A percentile compares a stretch with the other conserved stretches of the same genome.
Evolutionary conservation across 2,329 filamentous ascomycete species (phyloP).

Genomic region (Stemphylium vesicarium): DNA sequence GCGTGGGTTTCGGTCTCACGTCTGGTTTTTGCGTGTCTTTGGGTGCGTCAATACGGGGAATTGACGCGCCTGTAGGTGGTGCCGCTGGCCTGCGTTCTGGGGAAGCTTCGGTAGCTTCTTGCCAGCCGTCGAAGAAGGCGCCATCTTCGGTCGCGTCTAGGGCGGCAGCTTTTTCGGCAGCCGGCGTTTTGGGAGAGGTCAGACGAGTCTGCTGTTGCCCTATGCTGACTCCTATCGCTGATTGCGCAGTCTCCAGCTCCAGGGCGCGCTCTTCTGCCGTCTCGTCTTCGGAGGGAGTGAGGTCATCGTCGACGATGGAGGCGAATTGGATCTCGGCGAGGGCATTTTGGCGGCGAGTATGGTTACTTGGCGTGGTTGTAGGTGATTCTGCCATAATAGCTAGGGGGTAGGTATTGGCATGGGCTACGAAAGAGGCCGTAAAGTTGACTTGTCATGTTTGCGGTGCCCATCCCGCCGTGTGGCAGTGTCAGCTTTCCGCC

Average conservation of each 20-base stretch:
- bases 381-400: constrained; percentile 31
- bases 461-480: constrained; percentile 27
- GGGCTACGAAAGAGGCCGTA: constrained; percentile 10
- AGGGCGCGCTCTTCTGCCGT: constrained; percentile 36
- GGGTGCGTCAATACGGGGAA: not conserved
- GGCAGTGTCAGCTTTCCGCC: constrained; percentile 37
- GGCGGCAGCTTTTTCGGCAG: constrained; percentile 64
- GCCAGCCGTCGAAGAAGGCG: constrained; percentile 56
- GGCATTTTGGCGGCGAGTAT: constrained; percentile 42
- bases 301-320: constrained; percentile 47
- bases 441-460: constrained; percentile 22
- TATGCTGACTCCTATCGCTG: constrained; percentile 65
- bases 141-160: constrained; percentile 56
- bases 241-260: constrained; percentile 50
- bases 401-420: constrained; percentile 3
- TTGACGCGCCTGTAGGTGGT: not conserved
- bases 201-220: constrained; percentile 63
- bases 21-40: not conserved
- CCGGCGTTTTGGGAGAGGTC: constrained; percentile 63
- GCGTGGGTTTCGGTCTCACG: not conserved
- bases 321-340: constrained; percentile 53
- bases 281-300: constrained; percentile 56
- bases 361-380: constrained; percentile 3
- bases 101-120: constrained; percentile 24
- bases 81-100: not conserved